Conservation (phyloP, 164 flowering plant species). For the Cinnamomum micranthum region DNA sequence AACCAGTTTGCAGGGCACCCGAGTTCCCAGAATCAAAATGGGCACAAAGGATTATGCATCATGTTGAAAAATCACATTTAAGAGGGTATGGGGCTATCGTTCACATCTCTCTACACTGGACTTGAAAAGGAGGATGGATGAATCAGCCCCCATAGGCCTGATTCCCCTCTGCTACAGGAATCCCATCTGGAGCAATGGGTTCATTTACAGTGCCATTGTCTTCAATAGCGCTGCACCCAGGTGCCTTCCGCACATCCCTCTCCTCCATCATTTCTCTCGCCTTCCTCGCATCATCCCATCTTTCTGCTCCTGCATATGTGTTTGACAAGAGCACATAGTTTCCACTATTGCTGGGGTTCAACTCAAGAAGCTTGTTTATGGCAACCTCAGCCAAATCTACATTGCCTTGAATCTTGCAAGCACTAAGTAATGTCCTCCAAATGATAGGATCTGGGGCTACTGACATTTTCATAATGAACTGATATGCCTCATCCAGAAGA, state of each 20-base stretch:
- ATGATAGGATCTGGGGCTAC: constrained; percentile 41
- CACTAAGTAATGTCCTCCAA: constrained; percentile 63
- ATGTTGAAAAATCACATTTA: background rate
- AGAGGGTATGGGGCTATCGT: background rate
- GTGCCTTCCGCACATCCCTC: constrained; percentile 43
- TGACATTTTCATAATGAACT: constrained; percentile 51
- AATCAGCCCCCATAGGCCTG: background rate
- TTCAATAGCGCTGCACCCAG: constrained; percentile 54
- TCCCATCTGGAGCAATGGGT: background rate
- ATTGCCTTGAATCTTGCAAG: constrained; percentile 60
- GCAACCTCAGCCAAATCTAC: constrained; percentile 51
- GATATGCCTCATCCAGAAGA: constrained; percentile 43
- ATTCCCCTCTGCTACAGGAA: background rate
- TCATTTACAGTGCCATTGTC: constrained; percentile 8
- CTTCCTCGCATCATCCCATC: constrained; percentile 56
- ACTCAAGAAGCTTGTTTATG: constrained; percentile 43
- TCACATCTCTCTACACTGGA: background rate
- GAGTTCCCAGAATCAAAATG: no score
- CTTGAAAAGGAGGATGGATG: background rate
- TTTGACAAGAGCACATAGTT: constrained; percentile 56
- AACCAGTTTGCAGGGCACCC: no score
- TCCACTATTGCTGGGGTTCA: constrained; percentile 56
- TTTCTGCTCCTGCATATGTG: constrained; percentile 51
- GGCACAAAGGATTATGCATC: background rate
- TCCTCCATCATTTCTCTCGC: constrained; percentile 48